Evolutionary conservation across 805 yeast species (phyloP), one percentile per base, ranked within the genome.

Genomic region (Ogataea pilisensis): DNA sequence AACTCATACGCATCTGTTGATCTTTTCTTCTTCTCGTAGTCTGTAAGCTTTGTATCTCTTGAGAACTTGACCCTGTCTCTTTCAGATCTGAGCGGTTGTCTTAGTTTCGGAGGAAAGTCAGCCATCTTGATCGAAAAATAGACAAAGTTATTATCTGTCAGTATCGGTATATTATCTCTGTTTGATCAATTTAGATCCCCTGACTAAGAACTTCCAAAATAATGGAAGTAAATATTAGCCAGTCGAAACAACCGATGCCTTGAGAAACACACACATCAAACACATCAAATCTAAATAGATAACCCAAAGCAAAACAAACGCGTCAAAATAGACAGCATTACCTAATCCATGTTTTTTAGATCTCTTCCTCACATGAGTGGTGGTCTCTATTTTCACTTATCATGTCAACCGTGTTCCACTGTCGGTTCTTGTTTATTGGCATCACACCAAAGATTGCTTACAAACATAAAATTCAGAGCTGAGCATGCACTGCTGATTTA

Each of bases 31-130:
- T 42, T 52, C 41, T 52, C 55, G 14, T 42, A 32, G 13, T 43
- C 48, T 2, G 54, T 43, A 4, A 52, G 45, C 26, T 41, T 47
- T 2, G 49, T 44, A 29, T 45, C 49, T 20, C 32, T 37, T n/a
- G 53, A 39, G 24, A 50, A 50, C 28, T 41, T 43, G 26, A 49
- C 54, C 29, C 46, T 39, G 9, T 49, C 52, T 2, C 37, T 30
- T 13, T 29, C 25, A 14, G 37, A 7, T 26, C 35, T 26, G 8
- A 36, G 38, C 13, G 42, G 36, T 19, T 35, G 44, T 13, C 44
- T 39, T 19, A 44, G 20, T 14, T 42, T 42, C 2, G 44, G 40
- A 17, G 24, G 14, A 22, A 37, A 37, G 11, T 32, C 29, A 14
- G 22, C 37, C 43, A 39, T 39, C 12, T 12, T 7, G 26, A 13